Percentiles rank a stretch among this genome's conserved stretches.
Evolutionary conservation across 495 filamentous ascomycete species (phyloP).

Genomic region (Hyphodiscus hymeniophilus): DNA sequence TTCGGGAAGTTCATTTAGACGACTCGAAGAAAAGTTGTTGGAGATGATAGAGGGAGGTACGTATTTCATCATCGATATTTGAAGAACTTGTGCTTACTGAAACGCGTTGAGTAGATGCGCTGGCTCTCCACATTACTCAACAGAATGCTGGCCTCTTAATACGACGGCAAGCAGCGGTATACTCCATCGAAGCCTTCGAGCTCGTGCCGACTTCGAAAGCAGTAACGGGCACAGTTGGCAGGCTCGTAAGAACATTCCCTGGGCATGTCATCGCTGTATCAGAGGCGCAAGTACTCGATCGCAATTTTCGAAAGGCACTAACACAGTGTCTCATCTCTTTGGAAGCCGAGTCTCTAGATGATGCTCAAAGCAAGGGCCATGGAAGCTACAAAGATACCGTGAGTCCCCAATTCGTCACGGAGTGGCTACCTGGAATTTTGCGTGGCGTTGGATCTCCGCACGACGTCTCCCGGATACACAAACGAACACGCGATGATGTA

Average conservation of each 20-base stretch:
- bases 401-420: slow-evolving; percentile 46
- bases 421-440: slow-evolving; percentile 43
- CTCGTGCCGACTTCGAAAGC: slow-evolving; percentile 38
- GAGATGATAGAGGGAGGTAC: too few relatives aligned
- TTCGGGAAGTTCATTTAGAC: too few relatives aligned
- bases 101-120: slow-evolving; percentile 7
- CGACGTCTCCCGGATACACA: slow-evolving; percentile 32
- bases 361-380: too few relatives aligned
- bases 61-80: too few relatives aligned
- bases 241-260: slow-evolving; percentile 48
- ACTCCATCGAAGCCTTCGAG: slow-evolving; percentile 49
- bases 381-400: slow-evolving; percentile 50
- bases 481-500: slow-evolving; percentile 55
- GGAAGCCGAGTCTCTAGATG: too few relatives aligned
- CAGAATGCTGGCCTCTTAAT: slow-evolving; percentile 57
- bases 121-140: slow-evolving; percentile 34
- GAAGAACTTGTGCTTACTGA: slow-evolving; percentile 2
- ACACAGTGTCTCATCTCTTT: slow-evolving; percentile 36
- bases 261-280: slow-evolving; percentile 36
- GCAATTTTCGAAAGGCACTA: slow-evolving; percentile 30
- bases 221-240: slow-evolving; percentile 40
- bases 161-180: slow-evolving; percentile 19
- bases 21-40: too few relatives aligned
- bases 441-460: slow-evolving; percentile 29
- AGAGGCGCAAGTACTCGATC: slow-evolving; percentile 24